A percentile compares a stretch with the other conserved stretches of the same genome.
Evolutionary conservation across 441 rosid genomes (phyloP).

Genomic region (Macaranga tanarius): DNA sequence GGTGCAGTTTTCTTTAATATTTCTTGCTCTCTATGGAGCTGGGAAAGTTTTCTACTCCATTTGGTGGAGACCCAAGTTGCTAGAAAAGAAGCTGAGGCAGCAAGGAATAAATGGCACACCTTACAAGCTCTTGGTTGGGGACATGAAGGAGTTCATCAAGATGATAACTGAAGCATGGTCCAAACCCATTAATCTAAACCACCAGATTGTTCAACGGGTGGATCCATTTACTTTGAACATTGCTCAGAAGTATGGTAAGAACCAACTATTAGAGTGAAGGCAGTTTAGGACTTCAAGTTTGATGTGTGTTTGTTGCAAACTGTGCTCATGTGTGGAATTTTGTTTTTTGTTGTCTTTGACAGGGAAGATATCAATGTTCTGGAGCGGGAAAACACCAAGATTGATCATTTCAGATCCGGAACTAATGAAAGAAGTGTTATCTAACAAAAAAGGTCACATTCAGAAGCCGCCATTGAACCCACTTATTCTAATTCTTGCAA

Average conservation of each 20-base stretch:
- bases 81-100: conserved; percentile 30
- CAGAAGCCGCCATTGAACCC: conserved; percentile 39
- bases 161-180: conserved; percentile 36
- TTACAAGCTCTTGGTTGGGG: conserved; percentile 38
- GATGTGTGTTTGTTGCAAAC: background rate
- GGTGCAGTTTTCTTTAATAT: background rate
- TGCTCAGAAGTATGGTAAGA: conserved; percentile 40
- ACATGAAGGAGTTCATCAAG: conserved; percentile 36
- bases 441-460: conserved; percentile 46
- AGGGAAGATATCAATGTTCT: conserved; percentile 46
- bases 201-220: conserved; percentile 35
- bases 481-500: conserved; percentile 34
- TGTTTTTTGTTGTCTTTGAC: conserved; percentile 15
- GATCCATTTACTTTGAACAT: conserved; percentile 36
- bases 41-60: conserved; percentile 28
- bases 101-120: conserved; percentile 42
- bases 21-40: conserved; percentile 26
- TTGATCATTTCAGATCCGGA: conserved; percentile 43
- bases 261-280: background rate
- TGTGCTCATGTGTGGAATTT: no score
- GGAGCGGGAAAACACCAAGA: conserved; percentile 45
- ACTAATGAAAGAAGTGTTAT: conserved; percentile 36
- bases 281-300: no score
- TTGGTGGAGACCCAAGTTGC: conserved; percentile 46
- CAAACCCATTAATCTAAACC: conserved; percentile 34